Evolutionary conservation across 768 basidiomycete species (phyloP).

Genomic region (Fibroporia radiculosa): DNA sequence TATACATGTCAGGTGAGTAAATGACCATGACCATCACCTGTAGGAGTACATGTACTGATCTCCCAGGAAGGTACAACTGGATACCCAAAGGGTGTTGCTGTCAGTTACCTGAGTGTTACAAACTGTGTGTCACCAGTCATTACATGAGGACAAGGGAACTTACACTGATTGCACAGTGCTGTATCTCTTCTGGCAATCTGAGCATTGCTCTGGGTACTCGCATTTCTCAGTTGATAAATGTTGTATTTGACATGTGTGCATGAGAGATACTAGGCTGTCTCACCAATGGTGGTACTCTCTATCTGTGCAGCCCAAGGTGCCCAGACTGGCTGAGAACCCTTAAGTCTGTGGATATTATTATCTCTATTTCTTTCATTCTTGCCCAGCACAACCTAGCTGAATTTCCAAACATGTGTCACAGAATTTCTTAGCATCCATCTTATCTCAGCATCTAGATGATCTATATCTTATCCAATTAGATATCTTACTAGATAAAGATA

Average conservation of each 20-base stretch:
- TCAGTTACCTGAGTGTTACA: slow-evolving; percentile 50
- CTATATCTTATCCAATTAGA: no score
- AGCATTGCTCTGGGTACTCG: slow-evolving; percentile 48
- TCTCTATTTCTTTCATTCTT: slow-evolving; percentile 16
- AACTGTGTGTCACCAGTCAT: slow-evolving; percentile 38
- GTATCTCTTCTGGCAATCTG: slow-evolving; percentile 42
- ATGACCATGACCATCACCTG: slow-evolving; percentile 8
- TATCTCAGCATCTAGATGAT: no score
- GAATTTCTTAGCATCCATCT: no score
- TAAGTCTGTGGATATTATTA: slow-evolving; percentile 43
- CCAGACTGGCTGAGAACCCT: slow-evolving; percentile 44
- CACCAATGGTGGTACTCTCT: slow-evolving; percentile 44
- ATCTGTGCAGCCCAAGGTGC: slow-evolving; percentile 42
- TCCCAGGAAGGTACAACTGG: slow-evolving; percentile 41
- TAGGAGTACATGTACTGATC: neutral
- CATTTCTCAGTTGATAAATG: slow-evolving; percentile 54
- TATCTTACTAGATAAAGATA: no score
- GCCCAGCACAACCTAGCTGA: slow-evolving; percentile 39
- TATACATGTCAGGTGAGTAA: slow-evolving; percentile 49
- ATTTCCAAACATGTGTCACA: slow-evolving; percentile 47
- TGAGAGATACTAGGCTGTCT: slow-evolving; percentile 52
- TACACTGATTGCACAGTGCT: slow-evolving; percentile 16
- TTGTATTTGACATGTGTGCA: slow-evolving; percentile 62
- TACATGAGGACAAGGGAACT: no score
- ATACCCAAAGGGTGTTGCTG: slow-evolving; percentile 52